A percentile compares a stretch with the other conserved stretches of the same genome.
These are phyloP conservation scores for Nicotiana rustica DNA, from an alignment of 305 asterid genomes.

Conservation along the genomic window DNA sequence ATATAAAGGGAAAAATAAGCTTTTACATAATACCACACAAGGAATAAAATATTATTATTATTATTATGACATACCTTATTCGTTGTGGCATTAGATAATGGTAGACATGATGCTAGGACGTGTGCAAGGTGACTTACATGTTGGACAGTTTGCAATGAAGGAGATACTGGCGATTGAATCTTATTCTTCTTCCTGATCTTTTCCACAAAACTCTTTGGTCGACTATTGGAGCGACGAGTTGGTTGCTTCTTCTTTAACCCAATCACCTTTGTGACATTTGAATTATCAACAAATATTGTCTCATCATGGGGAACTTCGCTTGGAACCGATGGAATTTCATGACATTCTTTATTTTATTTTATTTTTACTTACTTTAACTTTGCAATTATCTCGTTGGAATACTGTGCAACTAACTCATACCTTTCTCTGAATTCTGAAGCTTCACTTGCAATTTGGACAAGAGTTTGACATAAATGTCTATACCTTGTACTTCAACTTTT, in stretches of 20 bases:
- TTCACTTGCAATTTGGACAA: conserved; percentile 5
- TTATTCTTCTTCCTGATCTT: not conserved
- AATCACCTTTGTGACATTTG: not conserved
- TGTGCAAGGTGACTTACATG: not conserved
- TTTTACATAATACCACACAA: not conserved
- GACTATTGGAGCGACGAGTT: not conserved
- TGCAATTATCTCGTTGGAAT: not conserved
- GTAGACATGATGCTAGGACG: not conserved
- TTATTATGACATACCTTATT: not conserved
- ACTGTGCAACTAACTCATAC: not conserved
- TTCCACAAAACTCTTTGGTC: not conserved
- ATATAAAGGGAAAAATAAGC: not conserved
- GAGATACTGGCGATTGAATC: not conserved
- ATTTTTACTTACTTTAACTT: not conserved
- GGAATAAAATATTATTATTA: not conserved
- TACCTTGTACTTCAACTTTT: conserved; percentile 3
- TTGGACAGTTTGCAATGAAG: not conserved
- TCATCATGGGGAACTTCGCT: not conserved
- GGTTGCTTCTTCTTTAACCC: not conserved
- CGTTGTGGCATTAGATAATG: not conserved
- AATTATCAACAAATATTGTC: not conserved
- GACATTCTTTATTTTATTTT: not conserved
- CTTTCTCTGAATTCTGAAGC: conserved; percentile 13
- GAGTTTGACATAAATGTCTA: conserved; percentile 4
- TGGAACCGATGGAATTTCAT: not conserved